Evolutionary conservation across 2,329 filamentous ascomycete species (phyloP).

Genomic region (Colletotrichum graminicola): DNA sequence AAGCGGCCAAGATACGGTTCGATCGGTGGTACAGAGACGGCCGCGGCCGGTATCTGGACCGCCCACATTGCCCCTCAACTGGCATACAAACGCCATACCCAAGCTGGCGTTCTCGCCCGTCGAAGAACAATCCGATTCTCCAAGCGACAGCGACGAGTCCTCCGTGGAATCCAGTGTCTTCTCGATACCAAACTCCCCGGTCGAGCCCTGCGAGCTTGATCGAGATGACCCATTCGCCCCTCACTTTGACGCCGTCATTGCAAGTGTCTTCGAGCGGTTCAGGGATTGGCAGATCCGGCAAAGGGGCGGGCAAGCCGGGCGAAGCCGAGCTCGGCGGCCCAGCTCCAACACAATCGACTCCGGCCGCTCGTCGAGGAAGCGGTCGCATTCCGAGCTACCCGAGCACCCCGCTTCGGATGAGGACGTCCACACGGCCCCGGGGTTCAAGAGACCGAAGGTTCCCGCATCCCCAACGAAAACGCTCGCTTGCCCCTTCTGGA

Average conservation of each 20-base stretch:
- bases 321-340: background rate
- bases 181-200: conserved; percentile 20
- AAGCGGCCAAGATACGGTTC: background rate
- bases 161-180: conserved; percentile 29
- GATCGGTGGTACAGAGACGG: background rate
- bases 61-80: background rate
- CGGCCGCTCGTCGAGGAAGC: conserved; percentile 18
- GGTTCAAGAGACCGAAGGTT: conserved; percentile 21
- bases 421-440: background rate
- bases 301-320: conserved; percentile 9
- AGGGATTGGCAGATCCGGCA: conserved; percentile 2
- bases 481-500: conserved; percentile 50
- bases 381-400: conserved; percentile 10
- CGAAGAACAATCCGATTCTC: conserved; percentile 2
- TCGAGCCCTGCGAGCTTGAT: conserved; percentile 7
- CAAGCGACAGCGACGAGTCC: conserved; percentile 21
- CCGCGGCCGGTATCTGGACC: conserved; percentile 7
- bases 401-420: background rate
- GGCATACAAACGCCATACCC: background rate
- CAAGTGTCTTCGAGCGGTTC: background rate
- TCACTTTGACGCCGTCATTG: background rate
- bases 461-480: background rate
- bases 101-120: background rate
- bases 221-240: conserved; percentile 19
- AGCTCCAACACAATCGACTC: conserved; percentile 17